Evolutionary conservation across 2,329 filamentous ascomycete genomes (phyloP).

Genomic region (Sporothrix curviconia): DNA sequence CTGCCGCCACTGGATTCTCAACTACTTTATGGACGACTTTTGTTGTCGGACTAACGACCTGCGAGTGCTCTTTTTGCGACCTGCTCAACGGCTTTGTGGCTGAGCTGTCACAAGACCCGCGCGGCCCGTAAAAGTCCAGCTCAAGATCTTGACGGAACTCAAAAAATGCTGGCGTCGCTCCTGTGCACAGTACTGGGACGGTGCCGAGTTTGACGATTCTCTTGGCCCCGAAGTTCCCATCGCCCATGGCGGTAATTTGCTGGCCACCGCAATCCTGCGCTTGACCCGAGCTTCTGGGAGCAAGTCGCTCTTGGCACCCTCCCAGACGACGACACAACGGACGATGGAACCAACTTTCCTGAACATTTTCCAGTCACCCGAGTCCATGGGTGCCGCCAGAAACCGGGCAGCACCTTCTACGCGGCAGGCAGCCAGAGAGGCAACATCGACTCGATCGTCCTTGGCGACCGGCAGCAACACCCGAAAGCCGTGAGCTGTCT

Average conservation of each 20-base stretch:
- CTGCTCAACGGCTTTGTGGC: constrained; percentile 65
- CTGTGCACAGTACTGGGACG: constrained; percentile 85
- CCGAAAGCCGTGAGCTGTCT: constrained; percentile 29
- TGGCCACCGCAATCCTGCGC: constrained; percentile 49
- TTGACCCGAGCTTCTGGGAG: constrained; percentile 52
- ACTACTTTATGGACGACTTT: constrained; percentile 98
- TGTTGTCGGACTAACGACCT: constrained; percentile 66
- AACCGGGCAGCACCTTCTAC: constrained; percentile 16
- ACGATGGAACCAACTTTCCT: constrained; percentile 33
- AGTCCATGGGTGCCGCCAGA: constrained; percentile 9
- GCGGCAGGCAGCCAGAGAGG: constrained; percentile 37
- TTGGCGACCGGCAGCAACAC: constrained; percentile 40
- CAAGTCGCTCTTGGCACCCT: constrained; percentile 39
- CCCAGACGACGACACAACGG: constrained; percentile 38
- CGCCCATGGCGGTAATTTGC: constrained; percentile 66
- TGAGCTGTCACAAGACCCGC: constrained; percentile 43
- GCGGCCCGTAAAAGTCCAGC: constrained; percentile 45
- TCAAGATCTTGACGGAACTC: constrained; percentile 87
- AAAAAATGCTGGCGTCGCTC: constrained; percentile 97
- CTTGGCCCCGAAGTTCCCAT: constrained; percentile 61
- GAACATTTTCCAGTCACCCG: constrained; percentile 15
- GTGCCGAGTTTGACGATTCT: constrained; percentile 56
- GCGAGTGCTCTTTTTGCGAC: constrained; percentile 69
- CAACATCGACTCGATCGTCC: constrained; percentile 41
- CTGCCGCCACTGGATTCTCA: constrained; percentile 94